Conservation (phyloP, 2,329 filamentous ascomycete species). For the Aspergillus sp. region DNA sequence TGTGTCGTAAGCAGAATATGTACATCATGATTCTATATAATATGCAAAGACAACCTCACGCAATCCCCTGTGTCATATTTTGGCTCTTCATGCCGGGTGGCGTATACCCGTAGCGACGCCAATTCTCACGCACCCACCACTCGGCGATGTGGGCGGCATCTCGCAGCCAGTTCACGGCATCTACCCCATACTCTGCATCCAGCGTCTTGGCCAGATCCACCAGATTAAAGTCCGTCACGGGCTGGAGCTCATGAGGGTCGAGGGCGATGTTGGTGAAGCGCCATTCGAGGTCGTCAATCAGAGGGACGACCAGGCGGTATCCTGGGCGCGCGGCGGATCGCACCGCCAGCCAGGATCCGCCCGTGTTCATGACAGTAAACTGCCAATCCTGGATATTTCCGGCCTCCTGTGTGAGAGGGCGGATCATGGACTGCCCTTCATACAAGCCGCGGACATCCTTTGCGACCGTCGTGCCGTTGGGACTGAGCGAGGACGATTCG, state of each 20-base stretch:
- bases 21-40: too few relatives aligned
- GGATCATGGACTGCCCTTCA: conserved; percentile 33
- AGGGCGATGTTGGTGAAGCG: conserved; percentile 27
- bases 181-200: conserved; percentile 16
- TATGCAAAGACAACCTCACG: too few relatives aligned
- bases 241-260: conserved; percentile 24
- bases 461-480: conserved; percentile 17
- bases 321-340: conserved; percentile 27
- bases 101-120: conserved; percentile 22
- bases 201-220: conserved; percentile 19
- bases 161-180: conserved; percentile 18
- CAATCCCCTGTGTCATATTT: too few relatives aligned
- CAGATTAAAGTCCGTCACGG: conserved; percentile 23
- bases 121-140: conserved; percentile 32
- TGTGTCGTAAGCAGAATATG: too few relatives aligned
- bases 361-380: conserved; percentile 35
- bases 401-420: conserved; percentile 20
- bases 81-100: not conserved
- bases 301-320: conserved; percentile 29
- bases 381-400: conserved; percentile 28
- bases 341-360: conserved; percentile 29
- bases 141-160: conserved; percentile 25
- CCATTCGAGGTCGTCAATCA: conserved; percentile 32
- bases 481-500: conserved; percentile 28
- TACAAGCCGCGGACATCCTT: conserved; percentile 28